These are phyloP conservation scores for Nepenthes mirabilis DNA, from an alignment of 148 eudicot genomes.

Conservation along the genomic window DNA sequence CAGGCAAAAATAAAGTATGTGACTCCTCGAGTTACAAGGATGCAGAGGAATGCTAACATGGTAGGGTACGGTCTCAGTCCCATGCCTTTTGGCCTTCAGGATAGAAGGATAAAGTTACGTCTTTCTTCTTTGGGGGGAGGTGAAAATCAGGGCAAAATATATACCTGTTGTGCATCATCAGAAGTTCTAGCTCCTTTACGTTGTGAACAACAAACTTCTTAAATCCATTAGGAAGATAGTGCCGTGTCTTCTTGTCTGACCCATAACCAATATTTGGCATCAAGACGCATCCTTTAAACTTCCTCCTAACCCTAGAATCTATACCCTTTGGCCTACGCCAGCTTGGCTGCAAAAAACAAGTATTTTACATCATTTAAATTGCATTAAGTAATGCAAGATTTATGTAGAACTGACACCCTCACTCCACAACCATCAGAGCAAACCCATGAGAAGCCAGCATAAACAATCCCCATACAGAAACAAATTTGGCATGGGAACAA, in stretches of 20 bases:
- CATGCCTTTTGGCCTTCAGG: too few species aligned
- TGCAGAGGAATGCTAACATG: too few species aligned
- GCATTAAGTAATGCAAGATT: neutral
- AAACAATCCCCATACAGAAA: too few species aligned
- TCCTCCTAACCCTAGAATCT: slow-evolving; percentile 37
- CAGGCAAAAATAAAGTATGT: too few species aligned
- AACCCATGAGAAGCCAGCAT: neutral
- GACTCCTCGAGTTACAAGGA: too few species aligned
- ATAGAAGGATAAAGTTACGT: too few species aligned
- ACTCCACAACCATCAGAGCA: neutral
- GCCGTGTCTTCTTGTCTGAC: slow-evolving; percentile 39
- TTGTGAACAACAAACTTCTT: slow-evolving; percentile 39
- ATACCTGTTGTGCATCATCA: slow-evolving; percentile 46
- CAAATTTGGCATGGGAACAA: too few species aligned
- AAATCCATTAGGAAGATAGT: slow-evolving; percentile 35
- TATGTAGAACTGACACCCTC: neutral
- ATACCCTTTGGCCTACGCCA: slow-evolving; percentile 51
- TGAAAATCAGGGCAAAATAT: neutral
- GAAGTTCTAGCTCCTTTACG: slow-evolving; percentile 26
- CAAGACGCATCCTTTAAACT: slow-evolving; percentile 29
- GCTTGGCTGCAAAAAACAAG: slow-evolving; percentile 17
- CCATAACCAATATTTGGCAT: slow-evolving; percentile 49
- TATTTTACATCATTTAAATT: neutral
- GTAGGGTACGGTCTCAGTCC: too few species aligned
- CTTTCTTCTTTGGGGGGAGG: too few species aligned